Base-by-base conservation (phyloP, 108 stramenopile species). In the Cyclotella baltica region DNA sequence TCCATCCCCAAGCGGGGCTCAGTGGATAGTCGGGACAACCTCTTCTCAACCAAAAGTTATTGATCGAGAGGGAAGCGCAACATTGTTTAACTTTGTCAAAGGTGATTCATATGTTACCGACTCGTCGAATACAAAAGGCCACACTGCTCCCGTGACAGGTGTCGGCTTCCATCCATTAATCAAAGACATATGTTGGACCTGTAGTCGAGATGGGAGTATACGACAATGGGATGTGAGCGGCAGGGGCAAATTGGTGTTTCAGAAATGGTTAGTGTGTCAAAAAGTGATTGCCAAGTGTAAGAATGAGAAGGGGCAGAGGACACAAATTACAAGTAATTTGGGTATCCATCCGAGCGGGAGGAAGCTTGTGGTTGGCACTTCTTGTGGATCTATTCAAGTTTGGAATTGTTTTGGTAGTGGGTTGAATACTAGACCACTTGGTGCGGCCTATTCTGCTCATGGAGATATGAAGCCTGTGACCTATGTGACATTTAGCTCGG, bases 41-140 rank as follows among this genome's bases (percentile, higher is more conserved):
- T 89, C 93, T 19, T 73, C 90, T 16, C 95, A 96, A 62, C 95
- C 95, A 23, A 87, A 76, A 64, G 84, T 97, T 11, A 72, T 93
- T 38, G 86, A 90, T 85, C 80, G 95, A 0, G 94, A 97, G 61
- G 97, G 95, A 25, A 55, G 75, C 25, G 86, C 92, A 61, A 82
- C 91, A 38, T 53, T 85, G 20, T 83, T 72, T 63, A 67, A 90
- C 38, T 97, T 96, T 81, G 81, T 87, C 29, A 91, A 93, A 36
- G 97, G 97, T 0, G 97, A 97, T 68, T 81, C 79, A 18, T 97
- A 97, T 65, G 90, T 96, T 13, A 88, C 87, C 16, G 95, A 97
- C 81, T 73, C 88, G n/a, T 61, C 90, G 22, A 85, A 87, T 51
- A 97, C 95, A 37, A 82, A 79, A 40, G 97, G 97, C 19, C 97